Evolutionary conservation across 139 green algal genomes (phyloP), one percentile per base, ranked within the genome.

Genomic region (Desmodesmus armatus): DNA sequence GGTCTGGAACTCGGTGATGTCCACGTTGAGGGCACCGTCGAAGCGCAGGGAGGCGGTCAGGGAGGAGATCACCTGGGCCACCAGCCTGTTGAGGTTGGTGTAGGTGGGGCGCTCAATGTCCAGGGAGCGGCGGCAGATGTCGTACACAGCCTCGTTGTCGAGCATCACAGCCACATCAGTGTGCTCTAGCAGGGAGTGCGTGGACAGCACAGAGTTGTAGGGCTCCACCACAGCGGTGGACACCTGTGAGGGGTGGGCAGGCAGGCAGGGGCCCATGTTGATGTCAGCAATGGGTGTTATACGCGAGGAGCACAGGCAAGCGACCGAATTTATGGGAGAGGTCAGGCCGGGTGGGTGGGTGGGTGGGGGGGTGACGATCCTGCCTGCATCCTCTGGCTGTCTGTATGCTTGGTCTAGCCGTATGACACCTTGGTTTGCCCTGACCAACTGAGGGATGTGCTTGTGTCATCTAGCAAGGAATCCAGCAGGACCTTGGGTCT

Each of bases 1-100:
- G 92, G 96, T 99, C 95, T 99, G 88, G 95, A 99, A 99, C 94
- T 99, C 97, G 62, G 96, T 99, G 69, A 99, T 90, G 87, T 99
- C 97, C 84, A 99, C 96, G 91, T 99, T 99, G 70, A 99, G 92
- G 60, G 97, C 95, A 84, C 96, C 96, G 81, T 98, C 96, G 71
- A 99, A 99, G 84, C 96, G 93, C 88, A 99, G 94, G 25, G 96
- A 98, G 40, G 96, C 95, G 9, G 96, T 99, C 87, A 99, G 91
- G 35, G 96, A 99, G 70, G 94, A 98, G 92, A 99, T 99, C 88
- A 98, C 95, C 80, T 86, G 80, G 17, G 80, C 80, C 51, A 86
- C 80, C 39, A 86, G 80, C 44, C 92, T 90, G 95, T 99, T 99
- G 25, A 99, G 92, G 94, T 99, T 98, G 91, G 96, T 98, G 95